Evolutionary conservation across 257 asterid genomes (phyloP), one percentile per base, ranked within the genome.

Genomic region (Paulownia fortunei): DNA sequence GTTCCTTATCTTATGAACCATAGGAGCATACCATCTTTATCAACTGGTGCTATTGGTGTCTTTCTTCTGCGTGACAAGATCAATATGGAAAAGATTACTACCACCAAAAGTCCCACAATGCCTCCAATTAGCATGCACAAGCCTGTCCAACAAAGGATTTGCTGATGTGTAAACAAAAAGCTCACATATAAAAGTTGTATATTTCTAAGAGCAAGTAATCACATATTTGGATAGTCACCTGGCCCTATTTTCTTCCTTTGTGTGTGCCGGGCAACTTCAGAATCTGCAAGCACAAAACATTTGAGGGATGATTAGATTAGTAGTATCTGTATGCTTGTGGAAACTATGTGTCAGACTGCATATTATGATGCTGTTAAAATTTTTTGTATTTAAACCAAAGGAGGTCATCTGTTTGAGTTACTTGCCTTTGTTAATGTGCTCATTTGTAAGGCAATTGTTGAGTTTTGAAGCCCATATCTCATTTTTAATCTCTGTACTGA

Each of bases 61-160:
- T 69, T 69, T 47, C 60, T 52, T 46, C 74, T 69, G 21, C 13
- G 39, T 26, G 60, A 69, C 59, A 69, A 44, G 2, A 24, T 46
- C 39, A 44, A 21, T 42, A 67, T 2, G 26, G 59, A 69, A 12
- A 69, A 13, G 3, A 44, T 21, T 16, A 26, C 26, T 13, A 47
- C 74, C 18, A 16, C 8, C 15, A 69, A 23, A 24, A 69, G 7
- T 46, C 74, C 74, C 39, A 69, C 42, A 21, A 24, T 3, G 16
- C 74, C 74, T 13, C 74, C 60, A 6, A 69, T 69, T 7, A 69
- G 42, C 13, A 69, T 1, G 11, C 24, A 16, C 59, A 44, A 46
- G 16, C 60, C 74, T 65, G 72, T 41, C n/a, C 30, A 36, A 7
- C 7, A n/a, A 64, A n/a, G n/a, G 30, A 64, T 37, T 36, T 19